Percentiles rank a stretch among this genome's conserved stretches.
Evolutionary conservation across 2,329 filamentous ascomycete species (phyloP).

Genomic region (Neoarthrinium moseri): DNA sequence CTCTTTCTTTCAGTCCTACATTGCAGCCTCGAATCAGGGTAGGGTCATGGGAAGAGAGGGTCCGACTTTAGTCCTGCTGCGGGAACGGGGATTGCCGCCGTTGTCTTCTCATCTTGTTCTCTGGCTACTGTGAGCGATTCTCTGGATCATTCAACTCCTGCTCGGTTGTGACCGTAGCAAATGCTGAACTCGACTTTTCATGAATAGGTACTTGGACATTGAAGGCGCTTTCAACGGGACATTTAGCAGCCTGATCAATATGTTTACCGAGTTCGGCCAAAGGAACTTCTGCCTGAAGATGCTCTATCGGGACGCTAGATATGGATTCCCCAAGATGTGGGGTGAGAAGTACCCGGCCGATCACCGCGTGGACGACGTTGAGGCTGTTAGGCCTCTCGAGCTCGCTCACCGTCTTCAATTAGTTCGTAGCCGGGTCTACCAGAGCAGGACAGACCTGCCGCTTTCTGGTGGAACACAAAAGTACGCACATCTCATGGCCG

Average conservation of each 20-base stretch:
- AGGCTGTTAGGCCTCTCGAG: no score
- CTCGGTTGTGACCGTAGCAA: no score
- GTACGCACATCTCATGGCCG: no score
- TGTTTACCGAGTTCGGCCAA: background rate
- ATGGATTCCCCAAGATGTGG: background rate
- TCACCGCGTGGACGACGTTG: no score
- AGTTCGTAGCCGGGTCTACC: no score
- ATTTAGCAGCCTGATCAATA: background rate
- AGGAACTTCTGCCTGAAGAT: background rate
- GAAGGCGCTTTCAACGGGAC: background rate
- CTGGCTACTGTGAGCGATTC: background rate
- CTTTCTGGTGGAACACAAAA: no score
- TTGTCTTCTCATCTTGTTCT: background rate
- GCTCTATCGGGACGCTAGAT: background rate
- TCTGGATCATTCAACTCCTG: background rate
- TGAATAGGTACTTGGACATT: background rate
- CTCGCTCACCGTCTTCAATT: no score
- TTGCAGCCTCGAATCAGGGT: background rate
- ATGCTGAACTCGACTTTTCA: background rate
- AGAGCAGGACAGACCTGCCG: no score
- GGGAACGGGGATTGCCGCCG: no score
- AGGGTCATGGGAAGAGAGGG: background rate
- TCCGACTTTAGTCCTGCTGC: no score
- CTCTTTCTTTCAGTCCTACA: slow-evolving; percentile 5
- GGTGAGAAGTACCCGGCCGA: no score